Evolutionary conservation across 129 eudicot species (phyloP), one percentile per base, ranked within the genome.

Genomic region (Flaveria sonorensis): DNA sequence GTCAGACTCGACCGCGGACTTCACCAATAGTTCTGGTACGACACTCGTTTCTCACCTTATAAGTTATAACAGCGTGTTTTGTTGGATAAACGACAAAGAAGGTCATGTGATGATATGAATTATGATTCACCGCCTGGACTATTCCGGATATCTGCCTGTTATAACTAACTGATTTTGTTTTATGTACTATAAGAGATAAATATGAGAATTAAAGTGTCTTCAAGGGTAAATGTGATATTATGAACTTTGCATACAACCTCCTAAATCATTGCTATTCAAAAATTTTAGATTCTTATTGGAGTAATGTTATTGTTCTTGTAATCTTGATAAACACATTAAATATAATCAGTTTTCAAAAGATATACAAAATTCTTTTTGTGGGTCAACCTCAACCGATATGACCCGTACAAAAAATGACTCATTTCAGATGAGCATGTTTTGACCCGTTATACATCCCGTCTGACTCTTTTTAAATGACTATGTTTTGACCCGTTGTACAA

Each of bases 1-100:
- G 43, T 77, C 98, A 8, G 90, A 87, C 83, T 81, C 92, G 59
- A 61, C 86, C n/a, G 72, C 89, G 32, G 87, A 88, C 73, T 85
- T 87, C 77, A 61, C 87, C 46, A 78, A 77, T 81, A 80, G 84
- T 80, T 76, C 87, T 30, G 90, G 91, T 87, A 50, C 23, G 53
- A 7, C 70, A 14, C 70, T 83, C 80, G 63, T 82, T 86, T 84
- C 82, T 40, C 72, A 68, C 74, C 62, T 20, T 56, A 56, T 20
- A 56, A 56, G 46, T 20, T 56, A 56, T 20, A 56, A 56, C 56
- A 13, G 15, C 1, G 63, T 56, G 63, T 19, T 20, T 56, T 13
- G 1, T 21, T 56, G 4, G 4, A 20, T 52, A 52, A 52, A 52
- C 62, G 26, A 55, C 52, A 18, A 18, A 8, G 26, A 56, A 2